A percentile compares a stretch with the other conserved stretches of the same genome.
phyloP scores from a whole-genome alignment of 331 rosid species.

The Spiraea crenata region DNA sequence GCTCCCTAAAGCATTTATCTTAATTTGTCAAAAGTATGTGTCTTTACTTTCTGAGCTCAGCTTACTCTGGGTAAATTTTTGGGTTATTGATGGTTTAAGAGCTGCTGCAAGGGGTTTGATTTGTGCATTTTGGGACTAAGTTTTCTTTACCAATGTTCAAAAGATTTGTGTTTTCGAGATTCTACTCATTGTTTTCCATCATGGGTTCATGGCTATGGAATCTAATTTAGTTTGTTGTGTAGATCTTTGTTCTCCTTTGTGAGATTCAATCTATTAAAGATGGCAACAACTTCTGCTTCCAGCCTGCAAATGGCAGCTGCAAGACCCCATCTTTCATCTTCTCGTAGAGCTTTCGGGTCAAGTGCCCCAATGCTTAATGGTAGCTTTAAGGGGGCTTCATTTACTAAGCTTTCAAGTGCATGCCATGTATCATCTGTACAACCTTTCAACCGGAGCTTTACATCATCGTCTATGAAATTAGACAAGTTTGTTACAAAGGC shows the following conservation, averaged over 20 bases:
- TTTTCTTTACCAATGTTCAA: background rate
- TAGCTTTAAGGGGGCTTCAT: slow-evolving; percentile 37
- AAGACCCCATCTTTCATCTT: slow-evolving; percentile 46
- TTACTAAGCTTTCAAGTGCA: slow-evolving; percentile 50
- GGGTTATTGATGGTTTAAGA: background rate
- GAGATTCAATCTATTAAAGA: slow-evolving; percentile 31
- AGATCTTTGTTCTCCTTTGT: slow-evolving; percentile 22
- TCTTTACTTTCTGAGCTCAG: slow-evolving; percentile 6
- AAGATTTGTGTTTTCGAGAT: background rate
- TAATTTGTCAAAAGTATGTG: background rate
- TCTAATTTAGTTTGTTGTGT: background rate
- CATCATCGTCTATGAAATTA: slow-evolving; percentile 34
- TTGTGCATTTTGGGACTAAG: background rate
- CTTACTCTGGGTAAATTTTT: background rate
- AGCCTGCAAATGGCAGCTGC: slow-evolving; percentile 63
- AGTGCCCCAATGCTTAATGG: slow-evolving; percentile 35
- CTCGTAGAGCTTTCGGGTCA: slow-evolving; percentile 34
- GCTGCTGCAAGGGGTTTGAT: background rate
- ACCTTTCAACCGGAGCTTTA: slow-evolving; percentile 38
- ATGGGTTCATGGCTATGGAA: slow-evolving; percentile 4
- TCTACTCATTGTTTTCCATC: background rate
- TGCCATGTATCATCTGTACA: slow-evolving; percentile 47
- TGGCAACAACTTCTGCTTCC: slow-evolving; percentile 67
- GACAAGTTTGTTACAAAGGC: slow-evolving; percentile 56
- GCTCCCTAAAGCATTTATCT: background rate